Conservation (phyloP, 2,329 filamentous ascomycete genomes). For the Colletotrichum kahawae region DNA sequence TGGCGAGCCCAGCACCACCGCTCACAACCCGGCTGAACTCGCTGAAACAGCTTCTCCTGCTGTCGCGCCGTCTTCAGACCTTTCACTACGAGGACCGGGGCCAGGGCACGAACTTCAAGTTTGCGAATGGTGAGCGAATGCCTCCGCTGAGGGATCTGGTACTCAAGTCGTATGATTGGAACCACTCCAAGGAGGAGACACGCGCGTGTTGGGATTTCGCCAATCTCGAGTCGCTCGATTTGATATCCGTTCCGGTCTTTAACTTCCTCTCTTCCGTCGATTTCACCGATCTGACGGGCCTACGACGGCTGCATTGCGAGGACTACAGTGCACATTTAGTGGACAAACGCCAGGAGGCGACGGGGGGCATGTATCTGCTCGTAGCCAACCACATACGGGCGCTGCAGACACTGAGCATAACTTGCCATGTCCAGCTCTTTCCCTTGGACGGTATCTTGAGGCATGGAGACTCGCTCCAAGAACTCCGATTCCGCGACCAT, state of each 20-base stretch:
- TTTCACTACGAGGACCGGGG: conserved; percentile 50
- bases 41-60: conserved; percentile 47
- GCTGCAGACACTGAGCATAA: conserved; percentile 43
- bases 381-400: conserved; percentile 41
- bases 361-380: conserved; percentile 40
- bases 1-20: conserved; percentile 42
- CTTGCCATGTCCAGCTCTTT: conserved; percentile 46
- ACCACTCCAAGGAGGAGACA: conserved; percentile 43
- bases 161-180: conserved; percentile 55
- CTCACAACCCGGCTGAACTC: conserved; percentile 44
- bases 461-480: conserved; percentile 42
- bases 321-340: conserved; percentile 47
- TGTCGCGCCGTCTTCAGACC: conserved; percentile 37
- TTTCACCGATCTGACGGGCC: conserved; percentile 37
- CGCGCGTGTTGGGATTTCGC: conserved; percentile 52
- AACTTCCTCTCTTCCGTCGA: conserved; percentile 49
- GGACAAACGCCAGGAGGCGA: conserved; percentile 43
- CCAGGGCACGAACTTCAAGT: conserved; percentile 49
- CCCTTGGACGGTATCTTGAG: conserved; percentile 41
- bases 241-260: conserved; percentile 48
- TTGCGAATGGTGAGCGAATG: conserved; percentile 42
- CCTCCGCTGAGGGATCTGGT: conserved; percentile 46
- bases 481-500: conserved; percentile 49
- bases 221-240: conserved; percentile 41
- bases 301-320: conserved; percentile 46